These are phyloP conservation scores for Casuarina equisetifolia DNA, from an alignment of 306 rosid species.

Conservation along the genomic window DNA sequence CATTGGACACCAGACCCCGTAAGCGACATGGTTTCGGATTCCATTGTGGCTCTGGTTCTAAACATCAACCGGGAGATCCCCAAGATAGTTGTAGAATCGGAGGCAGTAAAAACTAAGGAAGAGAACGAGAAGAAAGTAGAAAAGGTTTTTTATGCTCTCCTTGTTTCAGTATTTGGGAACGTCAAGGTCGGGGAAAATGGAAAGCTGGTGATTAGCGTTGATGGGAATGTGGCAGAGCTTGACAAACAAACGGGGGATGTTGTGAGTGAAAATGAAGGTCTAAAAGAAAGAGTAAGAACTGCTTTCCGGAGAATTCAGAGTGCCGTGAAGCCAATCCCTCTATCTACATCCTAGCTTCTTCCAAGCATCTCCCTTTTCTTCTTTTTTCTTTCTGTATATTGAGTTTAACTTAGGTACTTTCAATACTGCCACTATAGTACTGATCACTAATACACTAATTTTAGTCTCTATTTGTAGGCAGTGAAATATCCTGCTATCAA, in stretches of 20 bases:
- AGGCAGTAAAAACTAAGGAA: slow-evolving; percentile 60
- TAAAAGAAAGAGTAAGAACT: slow-evolving; percentile 72
- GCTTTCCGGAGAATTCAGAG: slow-evolving; percentile 74
- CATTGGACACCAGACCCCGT: slow-evolving; percentile 91
- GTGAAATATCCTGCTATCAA: background rate
- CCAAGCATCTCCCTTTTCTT: background rate
- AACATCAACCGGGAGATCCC: slow-evolving; percentile 74
- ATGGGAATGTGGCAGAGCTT: slow-evolving; percentile 75
- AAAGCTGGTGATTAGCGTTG: slow-evolving; percentile 71
- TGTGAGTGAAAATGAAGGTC: slow-evolving; percentile 82
- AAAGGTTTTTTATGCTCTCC: slow-evolving; percentile 71
- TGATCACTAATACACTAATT: background rate
- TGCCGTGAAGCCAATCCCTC: slow-evolving; percentile 85
- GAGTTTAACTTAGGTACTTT: background rate
- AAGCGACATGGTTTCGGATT: slow-evolving; percentile 89
- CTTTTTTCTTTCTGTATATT: too few relatives aligned
- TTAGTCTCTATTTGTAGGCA: background rate
- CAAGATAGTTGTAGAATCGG: slow-evolving; percentile 65
- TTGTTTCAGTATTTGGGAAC: slow-evolving; percentile 81
- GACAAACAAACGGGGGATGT: slow-evolving; percentile 85
- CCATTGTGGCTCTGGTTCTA: slow-evolving; percentile 73
- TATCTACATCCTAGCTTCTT: slow-evolving; percentile 42
- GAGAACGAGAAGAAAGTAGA: slow-evolving; percentile 69
- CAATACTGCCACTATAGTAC: background rate
- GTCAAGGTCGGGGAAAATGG: slow-evolving; percentile 81